A percentile compares a stretch with the other conserved stretches of the same genome.
These are phyloP conservation scores for Artomyces pyxidatus DNA, from an alignment of 768 basidiomycete species.

Conservation along the genomic window DNA sequence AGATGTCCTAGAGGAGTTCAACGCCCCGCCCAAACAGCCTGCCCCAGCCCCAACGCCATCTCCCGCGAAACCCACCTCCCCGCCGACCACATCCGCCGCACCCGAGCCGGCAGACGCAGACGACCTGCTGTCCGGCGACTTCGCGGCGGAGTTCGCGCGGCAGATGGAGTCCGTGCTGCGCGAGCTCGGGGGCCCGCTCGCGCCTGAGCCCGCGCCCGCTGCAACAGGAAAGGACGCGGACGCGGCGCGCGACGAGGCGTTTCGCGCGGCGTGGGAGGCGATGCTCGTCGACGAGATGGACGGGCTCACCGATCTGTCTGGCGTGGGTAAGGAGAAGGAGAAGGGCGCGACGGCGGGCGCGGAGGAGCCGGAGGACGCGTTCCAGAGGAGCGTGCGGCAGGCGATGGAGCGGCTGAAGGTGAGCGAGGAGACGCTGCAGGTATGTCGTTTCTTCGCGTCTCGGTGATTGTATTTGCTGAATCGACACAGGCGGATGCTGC, in stretches of 20 bases:
- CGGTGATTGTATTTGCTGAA: background rate
- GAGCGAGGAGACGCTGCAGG: constrained; percentile 51
- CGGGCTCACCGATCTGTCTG: constrained; percentile 15
- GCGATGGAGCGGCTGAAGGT: constrained; percentile 70
- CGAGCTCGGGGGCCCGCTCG: constrained; percentile 26
- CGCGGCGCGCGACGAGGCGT: constrained; percentile 28
- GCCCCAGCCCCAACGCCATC: constrained; percentile 7
- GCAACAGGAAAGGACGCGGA: constrained; percentile 17
- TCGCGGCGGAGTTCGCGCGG: constrained; percentile 31
- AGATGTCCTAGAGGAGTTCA: constrained; percentile 47
- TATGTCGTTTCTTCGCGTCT: constrained; percentile 15
- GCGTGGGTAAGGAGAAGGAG: constrained; percentile 14
- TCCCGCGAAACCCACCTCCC: constrained; percentile 12
- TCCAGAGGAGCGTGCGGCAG: constrained; percentile 62
- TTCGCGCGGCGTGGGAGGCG: constrained; percentile 63
- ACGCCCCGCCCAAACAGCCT: constrained; percentile 9
- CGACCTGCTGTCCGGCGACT: constrained; percentile 23
- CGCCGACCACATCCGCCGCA: constrained; percentile 15
- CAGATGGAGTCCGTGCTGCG: constrained; percentile 39
- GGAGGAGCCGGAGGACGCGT: constrained; percentile 30
- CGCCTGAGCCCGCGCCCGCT: constrained; percentile 8
- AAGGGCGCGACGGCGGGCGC: constrained; percentile 9
- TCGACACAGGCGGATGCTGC: constrained; percentile 18
- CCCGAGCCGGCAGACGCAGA: constrained; percentile 14
- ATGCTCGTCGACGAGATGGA: constrained; percentile 62